Evolutionary conservation across 176 grass and related monocot species (phyloP), one percentile per base, ranked within the genome.

Genomic region (Eleusine indica): DNA sequence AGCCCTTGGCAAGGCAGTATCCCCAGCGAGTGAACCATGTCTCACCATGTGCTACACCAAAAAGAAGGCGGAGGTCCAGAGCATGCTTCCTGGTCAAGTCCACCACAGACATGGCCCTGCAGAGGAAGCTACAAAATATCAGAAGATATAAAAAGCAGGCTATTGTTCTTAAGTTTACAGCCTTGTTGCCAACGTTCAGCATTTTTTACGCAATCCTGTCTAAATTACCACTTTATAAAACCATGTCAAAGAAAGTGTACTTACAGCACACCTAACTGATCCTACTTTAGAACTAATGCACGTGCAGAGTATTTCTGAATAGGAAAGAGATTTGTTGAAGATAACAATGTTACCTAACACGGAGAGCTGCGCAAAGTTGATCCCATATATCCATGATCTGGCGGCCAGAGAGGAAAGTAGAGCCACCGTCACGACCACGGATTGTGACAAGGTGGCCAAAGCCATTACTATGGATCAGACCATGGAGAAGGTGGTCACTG

Each of bases 11-110:
- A 74, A 98, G 92, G 86, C 62, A 44, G 70, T 94, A 98, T n/a
- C 87, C 96, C 96, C 96, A 98, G 56, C 93, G 88, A 42, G 91
- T 80, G 73, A 98, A 98, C 96, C 96, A 98, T 58, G 96, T 82
- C 37, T 85, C 83, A 15, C 93, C 87, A 7, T 90, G 68, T 13
- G 91, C 81, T 46, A 95, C 84, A 60, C 91, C 82, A 3, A 91
- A 85, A 76, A 98, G 83, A 60, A 98, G 93, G 46, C 96, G 93
- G 58, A 98, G 96, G 29, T 92, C 93, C 60, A 98, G 66, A 74
- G 80, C 88, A 22, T 35, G 79, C 71, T 93, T 98, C 73, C 65
- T 74, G 21, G 91, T 90, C 28, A 94, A 44, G 81, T 98, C 96
- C 30, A 93, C 93, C 85, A 95, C 69, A 53, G 96, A 92, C 32